phyloP scores from a whole-genome alignment of 1,284 basidiomycete species.

The Ceratobasidium theobromae region DNA sequence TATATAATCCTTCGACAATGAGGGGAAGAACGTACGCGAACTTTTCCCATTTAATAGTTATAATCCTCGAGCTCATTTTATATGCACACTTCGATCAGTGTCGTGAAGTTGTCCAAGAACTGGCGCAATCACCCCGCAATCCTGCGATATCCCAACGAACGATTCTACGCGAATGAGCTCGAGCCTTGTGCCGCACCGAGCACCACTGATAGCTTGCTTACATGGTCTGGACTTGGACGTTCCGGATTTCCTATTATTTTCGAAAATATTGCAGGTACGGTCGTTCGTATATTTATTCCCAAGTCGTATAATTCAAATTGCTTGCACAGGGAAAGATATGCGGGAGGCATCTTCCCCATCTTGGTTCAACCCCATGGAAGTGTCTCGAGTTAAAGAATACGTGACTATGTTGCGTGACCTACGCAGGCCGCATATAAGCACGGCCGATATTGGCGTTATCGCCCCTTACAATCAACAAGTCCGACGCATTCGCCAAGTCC shows the following conservation, averaged over 20 bases:
- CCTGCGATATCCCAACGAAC: constrained; percentile 57
- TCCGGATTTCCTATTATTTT: constrained; percentile 60
- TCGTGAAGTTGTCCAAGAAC: constrained; percentile 60
- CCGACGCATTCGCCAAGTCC: constrained; percentile 48
- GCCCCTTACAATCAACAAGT: constrained; percentile 59
- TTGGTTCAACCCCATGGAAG: constrained; percentile 65
- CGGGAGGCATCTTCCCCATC: constrained; percentile 64
- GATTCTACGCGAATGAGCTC: constrained; percentile 57
- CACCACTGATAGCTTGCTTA: constrained; percentile 45
- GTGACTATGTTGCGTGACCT: constrained; percentile 44
- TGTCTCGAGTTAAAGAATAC: constrained; percentile 56
- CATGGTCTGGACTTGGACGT: constrained; percentile 47
- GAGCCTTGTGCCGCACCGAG: constrained; percentile 47
- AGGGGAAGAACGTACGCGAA: constrained; percentile 52
- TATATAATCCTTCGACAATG: constrained; percentile 49
- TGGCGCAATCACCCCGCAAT: constrained; percentile 60
- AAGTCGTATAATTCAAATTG: background rate
- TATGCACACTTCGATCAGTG: constrained; percentile 43
- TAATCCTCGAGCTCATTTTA: background rate
- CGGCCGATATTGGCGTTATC: constrained; percentile 55
- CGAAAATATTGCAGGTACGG: constrained; percentile 55
- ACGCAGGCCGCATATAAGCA: constrained; percentile 43
- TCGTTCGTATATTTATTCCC: background rate
- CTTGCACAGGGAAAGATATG: constrained; percentile 48
- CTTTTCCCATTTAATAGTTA: constrained; percentile 8